Evolutionary conservation across 1,284 basidiomycete genomes (phyloP), one percentile per base, ranked within the genome.

Genomic region (Cutaneotrichosporon dermatis): DNA sequence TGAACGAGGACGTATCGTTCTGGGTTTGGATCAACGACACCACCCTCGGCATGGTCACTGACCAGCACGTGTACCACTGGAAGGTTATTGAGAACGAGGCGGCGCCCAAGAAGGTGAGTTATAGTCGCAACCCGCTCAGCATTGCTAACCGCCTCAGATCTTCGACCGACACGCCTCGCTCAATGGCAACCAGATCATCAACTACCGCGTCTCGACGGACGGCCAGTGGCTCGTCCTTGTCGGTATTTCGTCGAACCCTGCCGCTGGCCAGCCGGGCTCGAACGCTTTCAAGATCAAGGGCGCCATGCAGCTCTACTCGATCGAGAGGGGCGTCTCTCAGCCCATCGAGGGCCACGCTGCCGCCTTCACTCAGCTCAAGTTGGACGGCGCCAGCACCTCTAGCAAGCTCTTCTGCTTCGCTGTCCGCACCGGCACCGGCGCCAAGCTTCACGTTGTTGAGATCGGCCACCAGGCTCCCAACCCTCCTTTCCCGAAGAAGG

Each of bases 321-420:
- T 73, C 4, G 72, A 75, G 67, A 85, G 96, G 16, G 90, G 88
- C n/a, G 93, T 99, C 68, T 94, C 90, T 71, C 96, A 99, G 79
- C 92, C 95, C 48, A 99, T 99, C 66, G 96, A 99, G 75, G 96
- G 96, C 11, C 96, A 99, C 74, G 96, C 96, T 33, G 96, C 96
- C 58, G 86, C 93, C 35, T 99, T 99, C 76, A 91, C 94, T 16
- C 88, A 92, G 77, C 78, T 99, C 64, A 93, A 91, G 80, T 79
- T 90, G 51, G 94, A 97, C 61, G 92, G 92, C 36, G 86, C 89
- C 68, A 83, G 88, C 69, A 83, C 85, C 61, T 81, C 86, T 7
- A 93, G 89, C 13, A 99, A 98, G 80, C 82, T 99, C 36, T 99
- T 99, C 79, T 87, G 91, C 6, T 99, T 99, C 77, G 88, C 96